Conservation (phyloP, 176 grass and related monocot species). For the Triticum dicoccoides region DNA sequence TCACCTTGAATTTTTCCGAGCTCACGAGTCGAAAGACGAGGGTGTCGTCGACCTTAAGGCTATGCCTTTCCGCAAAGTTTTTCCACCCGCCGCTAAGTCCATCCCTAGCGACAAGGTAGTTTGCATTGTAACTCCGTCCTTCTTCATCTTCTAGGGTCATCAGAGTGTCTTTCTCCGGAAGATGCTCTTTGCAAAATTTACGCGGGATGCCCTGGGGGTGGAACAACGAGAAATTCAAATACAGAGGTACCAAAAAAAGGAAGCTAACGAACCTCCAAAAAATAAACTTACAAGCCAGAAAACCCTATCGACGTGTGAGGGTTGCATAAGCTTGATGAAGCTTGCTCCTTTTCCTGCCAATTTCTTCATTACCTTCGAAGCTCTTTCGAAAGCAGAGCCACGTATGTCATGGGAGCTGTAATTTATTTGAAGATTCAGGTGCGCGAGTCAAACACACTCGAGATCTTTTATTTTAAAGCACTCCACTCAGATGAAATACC, state of each 20-base stretch:
- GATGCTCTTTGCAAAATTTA: constrained; percentile 29
- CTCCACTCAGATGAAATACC: neutral
- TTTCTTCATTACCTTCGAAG: constrained; percentile 2
- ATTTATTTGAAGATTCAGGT: neutral
- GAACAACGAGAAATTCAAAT: neutral
- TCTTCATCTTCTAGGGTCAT: constrained; percentile 38
- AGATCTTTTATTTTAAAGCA: neutral
- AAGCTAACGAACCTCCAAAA: neutral
- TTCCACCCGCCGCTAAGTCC: constrained; percentile 43
- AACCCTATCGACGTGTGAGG: constrained; percentile 32
- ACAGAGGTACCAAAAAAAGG: neutral
- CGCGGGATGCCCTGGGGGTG: neutral
- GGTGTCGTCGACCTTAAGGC: constrained; percentile 28
- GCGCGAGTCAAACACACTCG: neutral
- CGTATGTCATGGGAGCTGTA: neutral
- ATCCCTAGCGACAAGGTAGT: constrained; percentile 2
- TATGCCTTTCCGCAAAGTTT: constrained; percentile 9
- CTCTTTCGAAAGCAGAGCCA: constrained; percentile 16
- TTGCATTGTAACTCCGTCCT: neutral
- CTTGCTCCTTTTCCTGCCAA: constrained; percentile 1
- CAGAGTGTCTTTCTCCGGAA: neutral
- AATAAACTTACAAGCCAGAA: constrained; percentile 37
- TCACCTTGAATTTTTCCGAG: constrained; percentile 31
- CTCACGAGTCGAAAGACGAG: constrained; percentile 32
- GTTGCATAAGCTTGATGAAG: constrained; percentile 30